A percentile compares a stretch with the other conserved stretches of the same genome.
Conservation (phyloP, 176 grass and related monocot genomes). For the Triticum turgidum region DNA sequence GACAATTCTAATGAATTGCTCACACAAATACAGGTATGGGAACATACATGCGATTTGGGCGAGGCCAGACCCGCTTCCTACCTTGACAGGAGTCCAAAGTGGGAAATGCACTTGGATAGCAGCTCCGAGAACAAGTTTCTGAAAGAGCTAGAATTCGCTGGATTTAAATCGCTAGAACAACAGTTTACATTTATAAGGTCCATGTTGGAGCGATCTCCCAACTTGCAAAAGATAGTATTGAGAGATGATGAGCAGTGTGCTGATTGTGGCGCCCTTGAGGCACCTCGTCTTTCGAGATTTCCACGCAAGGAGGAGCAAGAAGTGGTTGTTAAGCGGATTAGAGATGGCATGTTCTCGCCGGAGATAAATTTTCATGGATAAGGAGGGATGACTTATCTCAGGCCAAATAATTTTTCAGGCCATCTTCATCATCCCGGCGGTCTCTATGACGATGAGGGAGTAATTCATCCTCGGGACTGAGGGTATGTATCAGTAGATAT, state of each 20-base stretch:
- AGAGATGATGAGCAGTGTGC: background rate
- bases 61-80: background rate
- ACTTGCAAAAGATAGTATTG: background rate
- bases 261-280: background rate
- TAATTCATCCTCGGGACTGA: too few relatives aligned
- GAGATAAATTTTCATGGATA: background rate
- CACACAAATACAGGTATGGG: constrained; percentile 1
- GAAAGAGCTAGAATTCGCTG: background rate
- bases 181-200: background rate
- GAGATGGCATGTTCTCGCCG: background rate
- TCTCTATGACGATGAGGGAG: too few relatives aligned
- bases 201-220: background rate
- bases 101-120: background rate
- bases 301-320: background rate
- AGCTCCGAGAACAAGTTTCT: background rate
- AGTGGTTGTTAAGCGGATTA: background rate
- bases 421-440: too few relatives aligned
- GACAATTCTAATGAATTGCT: background rate
- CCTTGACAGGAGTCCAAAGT: background rate
- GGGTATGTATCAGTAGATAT: too few relatives aligned
- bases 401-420: too few relatives aligned
- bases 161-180: background rate
- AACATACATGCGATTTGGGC: background rate
- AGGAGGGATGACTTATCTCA: background rate
- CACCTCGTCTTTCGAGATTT: background rate